Conservation (phyloP, 495 filamentous ascomycete species). For the Parmelia sp. region DNA sequence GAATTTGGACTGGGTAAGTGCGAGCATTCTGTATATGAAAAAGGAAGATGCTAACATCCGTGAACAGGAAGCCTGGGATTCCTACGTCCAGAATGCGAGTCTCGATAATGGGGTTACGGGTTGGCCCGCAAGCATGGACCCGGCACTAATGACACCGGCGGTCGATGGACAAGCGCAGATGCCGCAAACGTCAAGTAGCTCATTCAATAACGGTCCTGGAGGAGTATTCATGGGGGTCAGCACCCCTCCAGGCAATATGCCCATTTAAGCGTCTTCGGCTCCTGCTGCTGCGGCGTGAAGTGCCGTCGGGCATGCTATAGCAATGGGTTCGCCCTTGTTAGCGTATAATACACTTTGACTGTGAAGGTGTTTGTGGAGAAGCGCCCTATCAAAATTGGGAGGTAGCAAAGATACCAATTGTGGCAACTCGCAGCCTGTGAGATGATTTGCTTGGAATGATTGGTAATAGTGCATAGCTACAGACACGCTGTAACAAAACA, state of each 20-base stretch:
- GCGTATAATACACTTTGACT: background rate
- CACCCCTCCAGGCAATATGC: conserved; percentile 28
- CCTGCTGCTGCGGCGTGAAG: background rate
- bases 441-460: background rate
- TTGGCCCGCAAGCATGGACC: conserved; percentile 39
- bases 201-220: conserved; percentile 15
- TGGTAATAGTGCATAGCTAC: background rate
- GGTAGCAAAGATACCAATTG: background rate
- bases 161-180: conserved; percentile 21
- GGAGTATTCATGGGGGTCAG: conserved; percentile 24
- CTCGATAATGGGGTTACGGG: conserved; percentile 42
- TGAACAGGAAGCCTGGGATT: conserved; percentile 50
- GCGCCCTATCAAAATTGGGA: background rate
- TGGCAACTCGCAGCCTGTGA: background rate
- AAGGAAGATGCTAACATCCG: conserved; percentile 21
- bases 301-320: background rate
- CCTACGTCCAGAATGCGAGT: conserved; percentile 46
- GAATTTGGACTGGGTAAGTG: conserved; percentile 75
- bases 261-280: conserved; percentile 11
- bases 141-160: conserved; percentile 20
- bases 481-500: background rate
- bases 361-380: background rate
- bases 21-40: background rate
- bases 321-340: background rate
- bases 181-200: conserved; percentile 15